A percentile compares a stretch with the other conserved stretches of the same genome.
phyloP scores from a whole-genome alignment of 2,329 filamentous ascomycete species.

The Arthrocladium fulminans region DNA sequence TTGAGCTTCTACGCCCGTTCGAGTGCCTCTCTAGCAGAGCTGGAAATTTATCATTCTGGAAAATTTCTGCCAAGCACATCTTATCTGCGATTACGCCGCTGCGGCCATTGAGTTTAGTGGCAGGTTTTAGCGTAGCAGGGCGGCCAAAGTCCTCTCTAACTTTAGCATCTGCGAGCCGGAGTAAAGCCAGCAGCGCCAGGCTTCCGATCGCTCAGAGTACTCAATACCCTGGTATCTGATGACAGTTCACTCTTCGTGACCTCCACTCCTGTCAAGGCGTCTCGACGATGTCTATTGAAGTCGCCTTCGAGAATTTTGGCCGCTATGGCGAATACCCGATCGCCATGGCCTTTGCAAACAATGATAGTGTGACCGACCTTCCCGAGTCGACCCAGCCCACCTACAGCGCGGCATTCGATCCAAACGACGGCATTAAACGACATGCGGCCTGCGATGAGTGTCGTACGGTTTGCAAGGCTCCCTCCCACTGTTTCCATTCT shows the following conservation, averaged over 20 bases:
- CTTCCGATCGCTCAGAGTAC: not conserved
- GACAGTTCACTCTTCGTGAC: too few relatives aligned
- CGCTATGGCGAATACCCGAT: conserved; percentile 12
- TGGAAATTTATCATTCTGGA: not conserved
- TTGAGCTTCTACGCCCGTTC: too few relatives aligned
- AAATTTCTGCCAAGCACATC: not conserved
- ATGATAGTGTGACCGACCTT: conserved; percentile 12
- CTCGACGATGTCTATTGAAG: conserved; percentile 7
- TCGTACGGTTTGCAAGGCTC: conserved; percentile 29
- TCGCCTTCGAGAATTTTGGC: conserved; percentile 7
- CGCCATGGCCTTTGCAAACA: conserved; percentile 13
- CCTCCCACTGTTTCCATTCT: conserved; percentile 15
- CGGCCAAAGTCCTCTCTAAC: not conserved
- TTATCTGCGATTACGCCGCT: not conserved
- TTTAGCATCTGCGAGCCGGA: not conserved
- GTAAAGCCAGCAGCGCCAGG: not conserved
- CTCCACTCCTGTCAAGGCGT: too few relatives aligned
- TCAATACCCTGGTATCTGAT: not conserved
- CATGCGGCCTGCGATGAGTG: conserved; percentile 43
- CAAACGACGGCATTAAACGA: conserved; percentile 29
- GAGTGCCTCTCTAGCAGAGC: too few relatives aligned
- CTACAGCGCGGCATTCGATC: conserved; percentile 17
- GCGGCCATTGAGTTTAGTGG: not conserved
- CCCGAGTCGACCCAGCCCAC: conserved; percentile 12
- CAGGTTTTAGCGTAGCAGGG: not conserved